Percentiles rank a stretch among this genome's conserved stretches.
Evolutionary conservation across 2,329 filamentous ascomycete species (phyloP).

Genomic region (Fusarium pseudograminearum): DNA sequence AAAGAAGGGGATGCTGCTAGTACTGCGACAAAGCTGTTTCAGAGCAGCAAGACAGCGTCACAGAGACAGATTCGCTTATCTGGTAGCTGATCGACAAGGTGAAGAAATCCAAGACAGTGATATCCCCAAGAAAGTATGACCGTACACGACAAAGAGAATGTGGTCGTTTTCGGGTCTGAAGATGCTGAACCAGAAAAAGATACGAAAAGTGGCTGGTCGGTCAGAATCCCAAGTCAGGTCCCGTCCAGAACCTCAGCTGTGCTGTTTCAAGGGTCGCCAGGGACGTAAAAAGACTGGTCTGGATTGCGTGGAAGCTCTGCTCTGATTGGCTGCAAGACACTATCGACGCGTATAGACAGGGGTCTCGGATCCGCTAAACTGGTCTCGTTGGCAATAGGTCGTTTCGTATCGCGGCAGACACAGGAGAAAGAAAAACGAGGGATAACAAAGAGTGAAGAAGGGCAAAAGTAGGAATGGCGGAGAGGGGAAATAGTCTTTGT

Average conservation of each 20-base stretch:
- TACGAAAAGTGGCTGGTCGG: conserved; percentile 34
- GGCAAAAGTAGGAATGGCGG: background rate
- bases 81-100: background rate
- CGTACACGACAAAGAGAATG: conserved; percentile 1
- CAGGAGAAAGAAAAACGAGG: conserved; percentile 27
- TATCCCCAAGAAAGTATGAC: background rate
- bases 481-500: background rate
- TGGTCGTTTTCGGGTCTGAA: conserved; percentile 2
- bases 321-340: conserved; percentile 35
- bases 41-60: conserved; percentile 18
- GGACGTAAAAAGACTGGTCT: conserved; percentile 32
- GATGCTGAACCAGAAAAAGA: conserved; percentile 24
- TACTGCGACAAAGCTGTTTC: conserved; percentile 29
- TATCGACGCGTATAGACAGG: conserved; percentile 36
- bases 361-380: conserved; percentile 16
- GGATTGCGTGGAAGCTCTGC: conserved; percentile 39
- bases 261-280: conserved; percentile 35
- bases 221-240: conserved; percentile 21
- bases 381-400: conserved; percentile 16
- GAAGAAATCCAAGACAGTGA: background rate
- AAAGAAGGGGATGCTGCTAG: conserved; percentile 34
- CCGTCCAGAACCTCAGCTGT: conserved; percentile 18
- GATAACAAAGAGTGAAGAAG: conserved; percentile 21
- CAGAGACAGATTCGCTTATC: conserved; percentile 17
- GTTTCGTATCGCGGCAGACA: conserved; percentile 7